Base-by-base conservation (phyloP, 345 rosid species). In the Hibiscus trionum region DNA sequence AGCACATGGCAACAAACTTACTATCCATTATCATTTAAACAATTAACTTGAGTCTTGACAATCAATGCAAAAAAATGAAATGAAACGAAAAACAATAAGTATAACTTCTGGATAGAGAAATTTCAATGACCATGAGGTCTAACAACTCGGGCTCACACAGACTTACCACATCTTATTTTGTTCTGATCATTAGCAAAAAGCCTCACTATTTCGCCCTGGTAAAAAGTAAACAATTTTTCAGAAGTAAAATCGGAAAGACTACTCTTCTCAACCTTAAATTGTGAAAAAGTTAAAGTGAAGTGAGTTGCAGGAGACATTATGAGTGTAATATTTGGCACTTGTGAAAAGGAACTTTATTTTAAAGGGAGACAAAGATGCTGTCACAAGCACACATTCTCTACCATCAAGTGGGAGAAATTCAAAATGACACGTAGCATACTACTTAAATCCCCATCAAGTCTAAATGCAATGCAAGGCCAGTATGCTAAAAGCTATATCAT, bases 141-240 rank as follows among this genome's bases (percentile, higher is more conserved):
- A 72, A 42, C 33, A 71, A 64, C 42, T 46, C 66, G 21, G n/a
- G 33, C 69, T 27, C 57, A 70, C n/a, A 50, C 16, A 60, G 46
- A 82, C 96, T 78, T 88, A 92, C 99, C 97, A 74, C 97, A 95
- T 80, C 78, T 90, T 66, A 92, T 92, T 83, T 95, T 92, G 85
- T 85, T 85, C 82, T 90, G 97, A 77, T 86, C 93, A 78, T 92
- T 95, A 61, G 97, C 99, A 76, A 86, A 95, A 71, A 79, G 85
- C 84, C 80, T 64, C 69, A 64, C 69, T 39, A 64, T 9, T 39
- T 64, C 44, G 31, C 69, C 69, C 69, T 64, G 69, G 42, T 50
- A 64, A 39, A 27, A 64, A 4, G 69, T 11, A 64, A 64, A 64
- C 52, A 64, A 42, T 17, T 39, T 64, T 27, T 31, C 11, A 42